These are phyloP conservation scores for Lactarius quietus DNA, from an alignment of 768 basidiomycete species.

Conservation along the genomic window DNA sequence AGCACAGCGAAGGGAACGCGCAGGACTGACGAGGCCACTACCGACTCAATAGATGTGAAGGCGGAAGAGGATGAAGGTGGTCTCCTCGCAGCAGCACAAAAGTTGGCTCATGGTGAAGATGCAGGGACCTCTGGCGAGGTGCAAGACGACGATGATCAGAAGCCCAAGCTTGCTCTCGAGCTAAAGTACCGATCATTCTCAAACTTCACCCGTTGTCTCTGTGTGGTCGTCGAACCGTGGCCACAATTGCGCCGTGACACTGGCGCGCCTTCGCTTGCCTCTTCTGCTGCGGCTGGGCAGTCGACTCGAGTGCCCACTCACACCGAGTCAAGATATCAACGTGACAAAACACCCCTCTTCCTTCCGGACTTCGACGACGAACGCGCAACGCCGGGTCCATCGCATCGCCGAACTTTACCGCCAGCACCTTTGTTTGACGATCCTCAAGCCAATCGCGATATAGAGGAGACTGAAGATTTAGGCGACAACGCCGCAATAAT, in stretches of 20 bases:
- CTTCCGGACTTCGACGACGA: constrained; percentile 58
- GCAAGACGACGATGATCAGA: constrained; percentile 59
- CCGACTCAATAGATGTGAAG: constrained; percentile 2
- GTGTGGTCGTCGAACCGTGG: constrained; percentile 82
- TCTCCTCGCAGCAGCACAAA: background rate
- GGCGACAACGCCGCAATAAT: constrained; percentile 56
- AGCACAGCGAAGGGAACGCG: background rate
- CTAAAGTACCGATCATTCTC: constrained; percentile 68
- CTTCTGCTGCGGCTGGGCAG: constrained; percentile 32
- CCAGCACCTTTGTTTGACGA: constrained; percentile 46
- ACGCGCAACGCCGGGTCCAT: constrained; percentile 39
- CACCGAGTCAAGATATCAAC: constrained; percentile 32
- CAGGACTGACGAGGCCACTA: background rate
- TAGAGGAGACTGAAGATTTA: constrained; percentile 34
- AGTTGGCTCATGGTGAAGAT: constrained; percentile 27
- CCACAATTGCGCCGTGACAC: constrained; percentile 45
- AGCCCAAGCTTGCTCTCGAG: constrained; percentile 66
- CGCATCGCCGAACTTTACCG: constrained; percentile 31
- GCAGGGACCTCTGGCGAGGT: constrained; percentile 41
- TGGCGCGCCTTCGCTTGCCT: constrained; percentile 34
- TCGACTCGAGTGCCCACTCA: constrained; percentile 36
- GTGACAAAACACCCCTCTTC: constrained; percentile 66
- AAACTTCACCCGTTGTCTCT: constrained; percentile 69
- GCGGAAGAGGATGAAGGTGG: constrained; percentile 10
- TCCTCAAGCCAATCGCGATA: constrained; percentile 17